phyloP scores from a whole-genome alignment of 2,329 filamentous ascomycete genomes.

The Rhexocercosporidium sp. region DNA sequence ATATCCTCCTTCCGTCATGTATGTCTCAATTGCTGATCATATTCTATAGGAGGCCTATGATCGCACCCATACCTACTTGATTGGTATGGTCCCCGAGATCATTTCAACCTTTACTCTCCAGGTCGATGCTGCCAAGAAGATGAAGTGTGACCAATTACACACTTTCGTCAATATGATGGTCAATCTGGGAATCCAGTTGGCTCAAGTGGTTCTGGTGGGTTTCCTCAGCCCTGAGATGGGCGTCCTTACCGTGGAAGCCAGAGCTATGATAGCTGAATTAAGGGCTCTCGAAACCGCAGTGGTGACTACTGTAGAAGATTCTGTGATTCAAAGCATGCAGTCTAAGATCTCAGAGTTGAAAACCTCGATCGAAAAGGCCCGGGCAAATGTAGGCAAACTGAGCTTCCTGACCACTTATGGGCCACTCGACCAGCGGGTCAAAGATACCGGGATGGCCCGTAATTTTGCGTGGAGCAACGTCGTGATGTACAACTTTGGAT shows the following conservation, averaged over 20 bases:
- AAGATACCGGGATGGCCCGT: not conserved
- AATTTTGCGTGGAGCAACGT: not conserved
- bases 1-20: not conserved
- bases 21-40: too few relatives aligned
- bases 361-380: not conserved
- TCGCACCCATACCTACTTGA: conserved; percentile 1
- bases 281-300: not conserved
- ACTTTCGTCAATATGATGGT: not conserved
- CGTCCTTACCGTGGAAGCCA: not conserved
- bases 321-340: not conserved
- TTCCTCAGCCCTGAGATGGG: not conserved
- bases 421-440: not conserved
- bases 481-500: not conserved
- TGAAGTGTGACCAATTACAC: conserved; percentile 8
- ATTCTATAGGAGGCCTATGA: conserved; percentile 10
- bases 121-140: not conserved
- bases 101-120: conserved; percentile 11
- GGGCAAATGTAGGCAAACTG: not conserved
- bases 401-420: not conserved
- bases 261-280: not conserved
- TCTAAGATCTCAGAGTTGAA: not conserved
- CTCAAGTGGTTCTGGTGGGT: not conserved
- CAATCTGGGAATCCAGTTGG: not conserved
- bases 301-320: not conserved
- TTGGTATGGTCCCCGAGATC: conserved; percentile 16